phyloP scores from a whole-genome alignment of 202 grass and related monocot genomes.

The Cymbopogon flexuosus region DNA sequence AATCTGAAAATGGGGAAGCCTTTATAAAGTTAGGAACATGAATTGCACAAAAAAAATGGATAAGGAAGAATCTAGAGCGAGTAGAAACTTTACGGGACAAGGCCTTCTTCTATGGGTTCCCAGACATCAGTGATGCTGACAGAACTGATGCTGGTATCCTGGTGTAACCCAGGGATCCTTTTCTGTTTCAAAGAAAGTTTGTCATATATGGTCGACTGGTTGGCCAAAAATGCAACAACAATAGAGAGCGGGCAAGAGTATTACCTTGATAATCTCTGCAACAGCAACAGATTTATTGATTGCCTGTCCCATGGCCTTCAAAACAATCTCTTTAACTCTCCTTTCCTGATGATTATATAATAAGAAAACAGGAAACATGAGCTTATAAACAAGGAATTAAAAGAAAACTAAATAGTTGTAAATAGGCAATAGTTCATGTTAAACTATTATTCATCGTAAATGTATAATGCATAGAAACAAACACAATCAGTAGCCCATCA shows the following conservation, averaged over 20 bases:
- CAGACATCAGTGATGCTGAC: constrained; percentile 84
- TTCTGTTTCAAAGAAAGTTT: constrained; percentile 55
- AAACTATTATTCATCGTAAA: neutral
- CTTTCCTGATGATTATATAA: constrained; percentile 45
- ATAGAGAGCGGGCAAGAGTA: neutral
- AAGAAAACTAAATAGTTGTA: neutral
- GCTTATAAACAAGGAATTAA: neutral
- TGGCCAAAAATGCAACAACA: neutral
- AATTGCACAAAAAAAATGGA: neutral
- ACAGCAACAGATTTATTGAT: constrained; percentile 79
- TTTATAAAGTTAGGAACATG: constrained; percentile 21
- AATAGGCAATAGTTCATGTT: neutral
- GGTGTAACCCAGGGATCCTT: constrained; percentile 65
- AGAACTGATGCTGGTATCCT: constrained; percentile 72
- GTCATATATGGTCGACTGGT: constrained; percentile 11
- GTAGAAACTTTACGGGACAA: constrained; percentile 58
- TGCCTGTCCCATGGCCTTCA: constrained; percentile 93
- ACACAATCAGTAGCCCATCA: neutral
- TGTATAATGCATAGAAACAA: neutral
- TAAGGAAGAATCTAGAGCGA: constrained; percentile 14
- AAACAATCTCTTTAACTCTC: constrained; percentile 71
- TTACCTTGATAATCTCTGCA: constrained; percentile 86
- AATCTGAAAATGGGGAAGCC: constrained; percentile 37
- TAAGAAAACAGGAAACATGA: neutral
- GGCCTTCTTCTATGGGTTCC: constrained; percentile 93